These are phyloP conservation scores for Hysterangium stoloniferum DNA, from an alignment of 768 basidiomycete species.

Conservation along the genomic window DNA sequence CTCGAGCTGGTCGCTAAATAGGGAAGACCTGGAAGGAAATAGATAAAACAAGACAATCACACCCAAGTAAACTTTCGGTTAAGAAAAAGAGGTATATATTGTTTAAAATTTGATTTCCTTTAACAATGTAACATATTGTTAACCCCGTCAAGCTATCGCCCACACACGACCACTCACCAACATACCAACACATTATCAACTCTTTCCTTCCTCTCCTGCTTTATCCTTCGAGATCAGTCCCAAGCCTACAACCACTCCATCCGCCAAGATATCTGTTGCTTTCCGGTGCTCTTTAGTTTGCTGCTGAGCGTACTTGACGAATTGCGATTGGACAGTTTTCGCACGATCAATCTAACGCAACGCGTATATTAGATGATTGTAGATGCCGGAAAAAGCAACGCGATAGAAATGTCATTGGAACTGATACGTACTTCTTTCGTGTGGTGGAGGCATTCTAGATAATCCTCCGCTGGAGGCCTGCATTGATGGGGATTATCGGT, in stretches of 20 bases:
- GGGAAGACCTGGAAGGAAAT: too few relatives aligned
- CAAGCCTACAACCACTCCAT: conserved; percentile 67
- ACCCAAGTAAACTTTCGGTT: too few relatives aligned
- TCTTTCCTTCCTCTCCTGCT: conserved; percentile 14
- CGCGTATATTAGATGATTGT: not conserved
- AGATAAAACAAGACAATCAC: too few relatives aligned
- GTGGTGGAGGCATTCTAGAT: conserved; percentile 86
- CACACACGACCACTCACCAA: too few relatives aligned
- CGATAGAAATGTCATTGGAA: not conserved
- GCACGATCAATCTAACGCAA: conserved; percentile 52
- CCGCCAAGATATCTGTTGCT: conserved; percentile 59
- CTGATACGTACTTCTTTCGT: conserved; percentile 68
- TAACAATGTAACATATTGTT: too few relatives aligned
- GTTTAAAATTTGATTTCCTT: too few relatives aligned
- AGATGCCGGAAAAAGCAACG: too few relatives aligned
- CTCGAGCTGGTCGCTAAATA: too few relatives aligned
- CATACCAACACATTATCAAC: too few relatives aligned
- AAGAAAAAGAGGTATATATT: too few relatives aligned
- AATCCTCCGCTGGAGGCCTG: conserved; percentile 67
- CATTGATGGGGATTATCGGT: conserved; percentile 73
- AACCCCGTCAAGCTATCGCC: too few relatives aligned
- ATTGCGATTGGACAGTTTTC: conserved; percentile 62
- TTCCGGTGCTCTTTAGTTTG: conserved; percentile 66
- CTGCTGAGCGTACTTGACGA: conserved; percentile 55
- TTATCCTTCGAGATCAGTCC: conserved; percentile 61